Conservation (phyloP, 1,284 basidiomycete genomes). For the Ganoderma leucocontextum region DNA sequence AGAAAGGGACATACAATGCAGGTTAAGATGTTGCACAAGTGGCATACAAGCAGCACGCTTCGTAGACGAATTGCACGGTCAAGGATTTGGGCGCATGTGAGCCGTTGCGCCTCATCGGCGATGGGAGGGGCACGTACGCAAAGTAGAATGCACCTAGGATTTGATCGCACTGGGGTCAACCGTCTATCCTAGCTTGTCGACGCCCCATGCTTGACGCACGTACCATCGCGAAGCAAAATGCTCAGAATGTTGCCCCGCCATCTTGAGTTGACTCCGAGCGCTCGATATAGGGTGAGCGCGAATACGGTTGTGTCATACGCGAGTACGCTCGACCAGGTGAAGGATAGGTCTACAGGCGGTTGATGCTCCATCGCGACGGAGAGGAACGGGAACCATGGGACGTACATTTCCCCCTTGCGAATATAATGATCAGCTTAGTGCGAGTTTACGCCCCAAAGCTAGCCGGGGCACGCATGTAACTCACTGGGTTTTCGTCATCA, state of each 20-base stretch:
- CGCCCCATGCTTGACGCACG: not conserved
- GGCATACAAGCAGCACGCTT: conserved; percentile 2
- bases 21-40: conserved; percentile 7
- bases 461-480: not conserved
- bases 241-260: conserved; percentile 3
- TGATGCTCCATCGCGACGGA: not conserved
- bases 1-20: not conserved
- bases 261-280: not conserved
- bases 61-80: not conserved
- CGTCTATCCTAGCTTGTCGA: not conserved
- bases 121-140: not conserved
- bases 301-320: conserved; percentile 7
- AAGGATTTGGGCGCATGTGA: not conserved
- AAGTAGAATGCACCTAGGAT: conserved; percentile 9
- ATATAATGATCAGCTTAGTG: not conserved
- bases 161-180: not conserved
- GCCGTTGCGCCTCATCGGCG: not conserved
- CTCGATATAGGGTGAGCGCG: conserved; percentile 1
- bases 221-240: conserved; percentile 11
- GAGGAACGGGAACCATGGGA: no score
- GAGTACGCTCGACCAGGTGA: conserved; percentile 8
- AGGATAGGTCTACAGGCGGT: not conserved
- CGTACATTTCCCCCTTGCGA: conserved; percentile 6
- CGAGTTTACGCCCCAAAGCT: not conserved
- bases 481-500: conserved; percentile 1